Evolutionary conservation across 2,329 filamentous ascomycete species (phyloP).

Genomic region (Mollisiaceae sp.): DNA sequence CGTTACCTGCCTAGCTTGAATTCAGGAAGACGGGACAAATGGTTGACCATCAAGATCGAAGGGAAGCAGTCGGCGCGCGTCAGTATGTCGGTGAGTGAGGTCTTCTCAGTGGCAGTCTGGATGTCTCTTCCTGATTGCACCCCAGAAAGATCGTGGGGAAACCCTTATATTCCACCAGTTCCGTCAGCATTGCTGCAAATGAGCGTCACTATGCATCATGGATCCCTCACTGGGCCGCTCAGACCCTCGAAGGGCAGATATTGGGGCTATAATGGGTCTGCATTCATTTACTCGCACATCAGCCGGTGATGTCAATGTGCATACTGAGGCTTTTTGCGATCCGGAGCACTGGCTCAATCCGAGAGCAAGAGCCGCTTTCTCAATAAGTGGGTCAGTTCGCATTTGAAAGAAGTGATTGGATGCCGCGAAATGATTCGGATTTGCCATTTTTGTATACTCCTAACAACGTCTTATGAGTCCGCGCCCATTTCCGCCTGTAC

Average conservation of each 20-base stretch:
- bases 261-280: background rate
- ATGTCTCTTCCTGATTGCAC: background rate
- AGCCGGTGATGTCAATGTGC: slow-evolving; percentile 37
- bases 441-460: slow-evolving; percentile 31
- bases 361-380: slow-evolving; percentile 15
- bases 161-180: slow-evolving; percentile 11
- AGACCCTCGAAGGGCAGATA: background rate
- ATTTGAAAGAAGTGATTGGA: background rate
- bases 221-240: slow-evolving; percentile 20
- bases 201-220: slow-evolving; percentile 19
- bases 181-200: slow-evolving; percentile 21
- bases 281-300: slow-evolving; percentile 1
- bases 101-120: slow-evolving; percentile 20
- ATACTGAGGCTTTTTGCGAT: slow-evolving; percentile 23
- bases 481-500: slow-evolving; percentile 24
- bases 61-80: slow-evolving; percentile 18
- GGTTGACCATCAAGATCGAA: slow-evolving; percentile 1
- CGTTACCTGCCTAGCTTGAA: slow-evolving; percentile 1
- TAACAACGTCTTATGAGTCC: slow-evolving; percentile 25
- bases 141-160: slow-evolving; percentile 14
- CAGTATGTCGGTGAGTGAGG: slow-evolving; percentile 44
- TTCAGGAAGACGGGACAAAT: background rate
- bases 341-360: slow-evolving; percentile 30
- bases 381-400: background rate
- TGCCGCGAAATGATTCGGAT: slow-evolving; percentile 19